Base-by-base conservation (phyloP, 345 rosid genomes). In the Eucalyptus erythrocorys region DNA sequence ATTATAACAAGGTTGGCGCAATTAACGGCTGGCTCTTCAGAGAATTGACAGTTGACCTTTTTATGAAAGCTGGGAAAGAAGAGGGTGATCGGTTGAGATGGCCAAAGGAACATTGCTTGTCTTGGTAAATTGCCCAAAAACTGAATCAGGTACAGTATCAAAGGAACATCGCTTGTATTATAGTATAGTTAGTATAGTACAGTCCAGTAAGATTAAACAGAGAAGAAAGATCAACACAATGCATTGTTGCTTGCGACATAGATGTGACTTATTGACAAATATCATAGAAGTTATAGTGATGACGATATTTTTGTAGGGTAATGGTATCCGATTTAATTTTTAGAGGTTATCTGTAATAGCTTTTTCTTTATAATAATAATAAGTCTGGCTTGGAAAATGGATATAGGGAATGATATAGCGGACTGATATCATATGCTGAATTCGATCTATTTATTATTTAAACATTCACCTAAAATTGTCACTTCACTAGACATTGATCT, bases 321-420 rank as follows among this genome's bases (percentile, higher is more conserved):
- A 68, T 34, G 19, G 3, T 2, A 64, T 64, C 10, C 0, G 6
- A 64, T 3, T 64, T 17, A 64, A 7, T 64, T 64, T 6, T 64
- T n/a, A 13, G 0, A 6, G 4, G 1, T n/a, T n/a, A n/a, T 64
- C 4, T 3, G 2, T 4, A 3, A 64, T n/a, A n/a, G 0, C 3
- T 2, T 64, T 64, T 64, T 6, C 6, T 64, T 64, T n/a, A 64
- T 34, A 64, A n/a, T n/a, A 64, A 64, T n/a, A 64, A 16, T 15
- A n/a, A 64, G 76, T 64, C 6, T n/a, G 21, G 37, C 76, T n/a
- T n/a, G 40, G 37, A 64, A n/a, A 30, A n/a, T 64, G 2, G 1
- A 9, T 13, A 34, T 7, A 64, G 10, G 14, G n/a, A 15, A 64
- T 64, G 37, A 64, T 64, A n/a, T 2, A 17, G 40, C 6, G 5